phyloP scores from a whole-genome alignment of 345 rosid species.

The Jatropha curcas region DNA sequence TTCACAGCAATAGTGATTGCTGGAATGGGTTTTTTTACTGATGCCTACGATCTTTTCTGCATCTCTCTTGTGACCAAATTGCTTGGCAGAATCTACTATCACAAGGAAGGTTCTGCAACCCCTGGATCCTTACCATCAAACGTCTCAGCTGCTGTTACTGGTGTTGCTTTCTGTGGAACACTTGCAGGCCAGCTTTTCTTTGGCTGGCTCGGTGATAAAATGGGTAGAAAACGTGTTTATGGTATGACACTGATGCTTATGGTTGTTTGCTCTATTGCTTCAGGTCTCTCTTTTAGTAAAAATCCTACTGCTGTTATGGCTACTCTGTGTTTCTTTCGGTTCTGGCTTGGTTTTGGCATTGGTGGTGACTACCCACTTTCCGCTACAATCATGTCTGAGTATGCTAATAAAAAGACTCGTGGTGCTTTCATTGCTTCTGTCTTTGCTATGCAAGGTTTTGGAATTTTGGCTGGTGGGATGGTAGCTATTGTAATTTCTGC shows the following conservation, averaged over 20 bases:
- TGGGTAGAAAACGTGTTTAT: conserved; percentile 67
- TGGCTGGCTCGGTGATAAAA: conserved; percentile 83
- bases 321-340: conserved; percentile 75
- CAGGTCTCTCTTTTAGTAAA: conserved; percentile 59
- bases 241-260: conserved; percentile 66
- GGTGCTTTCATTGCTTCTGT: conserved; percentile 76
- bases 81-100: conserved; percentile 69
- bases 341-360: conserved; percentile 87
- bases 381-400: conserved; percentile 87
- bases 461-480: conserved; percentile 62
- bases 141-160: conserved; percentile 62
- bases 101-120: conserved; percentile 38
- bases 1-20: conserved; percentile 63
- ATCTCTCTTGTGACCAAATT: conserved; percentile 73
- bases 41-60: conserved; percentile 77
- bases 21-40: conserved; percentile 88
- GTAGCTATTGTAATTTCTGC: conserved; percentile 48
- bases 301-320: conserved; percentile 46
- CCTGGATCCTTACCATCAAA: conserved; percentile 63
- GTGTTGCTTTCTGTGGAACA: conserved; percentile 76
- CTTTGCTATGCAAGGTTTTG: conserved; percentile 81
- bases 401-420: conserved; percentile 72
- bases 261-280: conserved; percentile 56
- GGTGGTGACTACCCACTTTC: conserved; percentile 90
- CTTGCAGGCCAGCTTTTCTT: conserved; percentile 78